phyloP scores from a whole-genome alignment of 768 basidiomycete species.

The Suillus lakei region DNA sequence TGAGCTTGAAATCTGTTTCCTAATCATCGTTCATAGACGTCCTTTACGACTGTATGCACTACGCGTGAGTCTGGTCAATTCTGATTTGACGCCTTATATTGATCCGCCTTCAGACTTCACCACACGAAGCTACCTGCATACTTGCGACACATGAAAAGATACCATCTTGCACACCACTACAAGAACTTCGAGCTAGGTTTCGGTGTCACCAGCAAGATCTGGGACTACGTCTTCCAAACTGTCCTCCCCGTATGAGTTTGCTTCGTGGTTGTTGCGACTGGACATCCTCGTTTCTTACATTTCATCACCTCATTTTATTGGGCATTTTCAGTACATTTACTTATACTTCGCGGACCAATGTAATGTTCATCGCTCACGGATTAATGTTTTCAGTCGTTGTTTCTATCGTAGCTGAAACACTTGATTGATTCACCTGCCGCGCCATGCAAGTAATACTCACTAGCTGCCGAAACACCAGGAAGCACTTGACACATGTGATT shows the following conservation, averaged over 20 bases:
- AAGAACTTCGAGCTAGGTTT: constrained; percentile 98
- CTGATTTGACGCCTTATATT: constrained; percentile 11
- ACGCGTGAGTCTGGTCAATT: constrained; percentile 61
- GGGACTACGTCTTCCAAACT: constrained; percentile 93
- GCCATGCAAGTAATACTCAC: no score
- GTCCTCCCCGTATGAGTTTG: constrained; percentile 60
- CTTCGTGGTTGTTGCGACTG: not conserved
- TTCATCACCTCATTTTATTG: not conserved
- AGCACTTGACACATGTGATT: no score
- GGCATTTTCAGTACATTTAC: not conserved
- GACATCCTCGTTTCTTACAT: not conserved
- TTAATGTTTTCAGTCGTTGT: not conserved
- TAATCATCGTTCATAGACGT: constrained; percentile 54
- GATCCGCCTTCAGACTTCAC: constrained; percentile 58
- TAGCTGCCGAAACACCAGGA: no score
- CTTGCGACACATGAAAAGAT: constrained; percentile 92
- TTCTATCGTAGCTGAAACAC: not conserved
- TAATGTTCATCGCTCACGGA: not conserved
- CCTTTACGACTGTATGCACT: constrained; percentile 90
- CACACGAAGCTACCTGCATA: constrained; percentile 88
- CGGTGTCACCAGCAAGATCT: constrained; percentile 95
- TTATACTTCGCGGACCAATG: constrained; percentile 1
- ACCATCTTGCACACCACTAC: constrained; percentile 97
- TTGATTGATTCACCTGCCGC: not conserved
- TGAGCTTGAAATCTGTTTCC: constrained; percentile 9